Percentiles rank a stretch among this genome's conserved stretches.
Conservation (phyloP, 345 rosid genomes). For the Tarenaya hassleriana region DNA sequence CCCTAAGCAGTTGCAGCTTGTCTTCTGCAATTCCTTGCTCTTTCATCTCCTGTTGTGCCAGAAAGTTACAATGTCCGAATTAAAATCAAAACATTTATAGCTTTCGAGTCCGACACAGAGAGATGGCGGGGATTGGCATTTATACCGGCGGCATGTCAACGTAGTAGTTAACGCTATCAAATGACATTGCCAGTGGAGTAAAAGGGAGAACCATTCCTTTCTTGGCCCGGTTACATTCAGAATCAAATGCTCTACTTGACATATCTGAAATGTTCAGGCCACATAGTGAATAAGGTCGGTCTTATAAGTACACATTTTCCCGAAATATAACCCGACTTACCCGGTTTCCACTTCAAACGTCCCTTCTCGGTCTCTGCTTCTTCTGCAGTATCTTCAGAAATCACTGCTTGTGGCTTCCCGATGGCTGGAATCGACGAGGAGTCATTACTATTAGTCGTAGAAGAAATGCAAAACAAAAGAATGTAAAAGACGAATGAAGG, state of each 20-base stretch:
- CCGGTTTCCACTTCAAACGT: too few species aligned
- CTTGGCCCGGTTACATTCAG: slow-evolving; percentile 32
- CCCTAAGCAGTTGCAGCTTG: slow-evolving; percentile 64
- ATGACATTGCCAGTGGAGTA: slow-evolving; percentile 75
- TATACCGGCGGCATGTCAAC: slow-evolving; percentile 81
- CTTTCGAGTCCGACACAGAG: not conserved
- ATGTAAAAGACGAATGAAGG: not conserved
- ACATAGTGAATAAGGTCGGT: too few species aligned
- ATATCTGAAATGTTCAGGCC: too few species aligned
- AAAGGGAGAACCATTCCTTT: slow-evolving; percentile 85
- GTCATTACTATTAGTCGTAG: slow-evolving; percentile 1
- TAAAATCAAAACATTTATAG: not conserved
- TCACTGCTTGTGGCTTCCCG: slow-evolving; percentile 54
- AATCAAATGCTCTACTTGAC: too few species aligned
- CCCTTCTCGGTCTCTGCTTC: slow-evolving; percentile 27
- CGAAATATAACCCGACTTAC: too few species aligned
- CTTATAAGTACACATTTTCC: too few species aligned
- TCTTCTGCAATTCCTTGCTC: slow-evolving; percentile 66
- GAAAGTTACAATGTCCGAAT: not conserved
- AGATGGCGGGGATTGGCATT: slow-evolving; percentile 13
- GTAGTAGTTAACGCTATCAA: slow-evolving; percentile 51
- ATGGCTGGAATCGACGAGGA: slow-evolving; percentile 39
- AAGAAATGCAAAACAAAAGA: not conserved
- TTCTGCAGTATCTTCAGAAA: slow-evolving; percentile 43
- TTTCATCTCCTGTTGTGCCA: slow-evolving; percentile 63